Conservation (phyloP, 2,329 filamentous ascomycete species). For the Fusarium staphyleae region DNA sequence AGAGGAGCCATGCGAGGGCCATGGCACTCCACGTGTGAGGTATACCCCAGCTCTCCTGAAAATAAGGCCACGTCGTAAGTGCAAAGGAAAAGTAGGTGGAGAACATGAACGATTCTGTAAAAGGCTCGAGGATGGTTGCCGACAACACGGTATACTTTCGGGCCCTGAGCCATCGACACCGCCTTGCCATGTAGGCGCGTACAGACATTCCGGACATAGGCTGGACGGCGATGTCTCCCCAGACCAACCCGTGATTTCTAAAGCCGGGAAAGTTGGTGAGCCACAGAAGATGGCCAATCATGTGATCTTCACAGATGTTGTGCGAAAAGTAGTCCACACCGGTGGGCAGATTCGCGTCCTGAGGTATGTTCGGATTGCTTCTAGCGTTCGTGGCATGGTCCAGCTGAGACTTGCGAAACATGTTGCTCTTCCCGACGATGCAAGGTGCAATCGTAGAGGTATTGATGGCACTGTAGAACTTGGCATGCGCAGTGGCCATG, state of each 20-base stretch:
- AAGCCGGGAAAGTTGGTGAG: constrained; percentile 68
- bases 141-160: constrained; percentile 91
- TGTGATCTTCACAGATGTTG: constrained; percentile 97
- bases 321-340: constrained; percentile 94
- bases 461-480: constrained; percentile 98
- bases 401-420: constrained; percentile 94
- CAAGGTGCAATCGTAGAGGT: constrained; percentile 89
- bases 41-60: constrained; percentile 59
- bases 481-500: constrained; percentile 90
- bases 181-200: constrained; percentile 76
- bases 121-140: constrained; percentile 91
- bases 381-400: constrained; percentile 70
- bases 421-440: constrained; percentile 95
- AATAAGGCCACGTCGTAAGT: constrained; percentile 74
- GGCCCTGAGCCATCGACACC: constrained; percentile 89
- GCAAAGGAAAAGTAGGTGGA: constrained; percentile 82
- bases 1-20: constrained; percentile 68
- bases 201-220: constrained; percentile 86
- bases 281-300: constrained; percentile 94
- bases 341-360: constrained; percentile 53
- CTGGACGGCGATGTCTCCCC: constrained; percentile 87
- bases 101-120: constrained; percentile 87
- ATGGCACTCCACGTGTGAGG: constrained; percentile 74
- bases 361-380: constrained; percentile 53
- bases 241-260: constrained; percentile 82